These are phyloP conservation scores for Metrosideros polymorpha DNA, from an alignment of 441 rosid species.

Conservation along the genomic window DNA sequence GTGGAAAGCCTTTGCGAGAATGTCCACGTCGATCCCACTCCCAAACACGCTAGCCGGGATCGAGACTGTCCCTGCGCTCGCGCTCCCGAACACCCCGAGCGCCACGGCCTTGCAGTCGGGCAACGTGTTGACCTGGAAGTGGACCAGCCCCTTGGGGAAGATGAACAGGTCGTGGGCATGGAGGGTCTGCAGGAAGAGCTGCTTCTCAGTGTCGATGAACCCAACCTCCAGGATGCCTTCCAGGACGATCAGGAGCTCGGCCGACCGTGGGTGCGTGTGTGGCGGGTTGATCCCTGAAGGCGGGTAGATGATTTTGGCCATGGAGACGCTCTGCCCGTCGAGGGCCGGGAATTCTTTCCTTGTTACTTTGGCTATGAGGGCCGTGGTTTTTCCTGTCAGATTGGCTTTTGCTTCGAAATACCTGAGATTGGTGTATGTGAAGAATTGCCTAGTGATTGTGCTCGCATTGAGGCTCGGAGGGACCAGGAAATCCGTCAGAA, in stretches of 20 bases:
- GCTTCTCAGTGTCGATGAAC: slow-evolving; percentile 2
- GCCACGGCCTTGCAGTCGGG: neutral
- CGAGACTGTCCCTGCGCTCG: slow-evolving; percentile 11
- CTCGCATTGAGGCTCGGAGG: neutral
- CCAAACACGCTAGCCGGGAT: slow-evolving; percentile 9
- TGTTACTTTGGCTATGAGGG: slow-evolving; percentile 1
- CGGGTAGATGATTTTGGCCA: slow-evolving; percentile 1
- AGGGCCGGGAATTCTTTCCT: slow-evolving; percentile 13
- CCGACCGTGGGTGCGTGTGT: slow-evolving; percentile 12
- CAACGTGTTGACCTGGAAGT: slow-evolving; percentile 7
- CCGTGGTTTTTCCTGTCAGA: neutral
- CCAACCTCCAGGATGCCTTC: slow-evolving; percentile 12
- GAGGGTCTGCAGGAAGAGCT: slow-evolving; percentile 9
- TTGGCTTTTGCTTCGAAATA: neutral
- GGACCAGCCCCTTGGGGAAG: slow-evolving; percentile 23
- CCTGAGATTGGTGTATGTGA: slow-evolving; percentile 13
- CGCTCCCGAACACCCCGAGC: slow-evolving; percentile 10
- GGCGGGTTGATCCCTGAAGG: slow-evolving; percentile 23
- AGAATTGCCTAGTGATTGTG: neutral
- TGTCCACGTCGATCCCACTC: slow-evolving; percentile 7
- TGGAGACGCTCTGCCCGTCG: slow-evolving; percentile 17
- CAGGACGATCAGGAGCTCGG: slow-evolving; percentile 14
- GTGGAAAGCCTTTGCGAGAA: slow-evolving; percentile 15
- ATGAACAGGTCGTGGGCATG: slow-evolving; percentile 11
- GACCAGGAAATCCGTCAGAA: slow-evolving; percentile 9